phyloP scores from a whole-genome alignment of 2,329 filamentous ascomycete species.

The Pseudocercospora musae region DNA sequence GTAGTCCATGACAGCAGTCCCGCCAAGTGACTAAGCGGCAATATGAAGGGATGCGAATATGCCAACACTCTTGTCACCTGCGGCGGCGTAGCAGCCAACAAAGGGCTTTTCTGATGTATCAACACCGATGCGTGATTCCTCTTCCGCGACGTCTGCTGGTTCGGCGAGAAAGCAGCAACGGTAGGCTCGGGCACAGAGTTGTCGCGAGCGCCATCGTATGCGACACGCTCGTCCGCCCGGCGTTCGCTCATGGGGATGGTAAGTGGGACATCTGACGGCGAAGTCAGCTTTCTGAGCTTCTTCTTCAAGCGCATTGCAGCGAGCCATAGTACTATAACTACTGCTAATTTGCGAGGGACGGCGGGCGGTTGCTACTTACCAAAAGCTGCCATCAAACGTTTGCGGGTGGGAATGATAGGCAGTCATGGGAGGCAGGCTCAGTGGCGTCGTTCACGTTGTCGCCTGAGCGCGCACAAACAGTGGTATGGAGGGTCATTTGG shows the following conservation, averaged over 20 bases:
- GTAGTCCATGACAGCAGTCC: constrained; percentile 93
- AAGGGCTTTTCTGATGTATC: constrained; percentile 92
- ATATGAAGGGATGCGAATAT: constrained; percentile 90
- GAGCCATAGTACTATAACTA: neutral
- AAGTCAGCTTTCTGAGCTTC: neutral
- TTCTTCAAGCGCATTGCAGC: neutral
- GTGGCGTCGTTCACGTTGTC: neutral
- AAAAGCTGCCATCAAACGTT: constrained; percentile 3
- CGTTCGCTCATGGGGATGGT: constrained; percentile 24
- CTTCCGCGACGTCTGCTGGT: constrained; percentile 56
- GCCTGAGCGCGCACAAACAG: neutral
- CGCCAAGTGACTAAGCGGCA: constrained; percentile 80
- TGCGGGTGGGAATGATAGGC: neutral
- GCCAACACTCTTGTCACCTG: constrained; percentile 91
- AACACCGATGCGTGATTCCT: constrained; percentile 56
- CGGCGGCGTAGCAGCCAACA: constrained; percentile 88
- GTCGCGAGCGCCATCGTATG: constrained; percentile 18
- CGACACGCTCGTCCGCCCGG: constrained; percentile 12
- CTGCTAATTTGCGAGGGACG: neutral
- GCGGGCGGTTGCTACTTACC: neutral
- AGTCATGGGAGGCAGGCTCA: neutral
- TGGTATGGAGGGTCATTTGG: neutral
- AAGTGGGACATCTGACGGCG: constrained; percentile 22
- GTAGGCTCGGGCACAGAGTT: constrained; percentile 56
- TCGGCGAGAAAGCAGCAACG: constrained; percentile 84